Base-by-base conservation (phyloP, 345 rosid species). In the Pistacia atlantica region DNA sequence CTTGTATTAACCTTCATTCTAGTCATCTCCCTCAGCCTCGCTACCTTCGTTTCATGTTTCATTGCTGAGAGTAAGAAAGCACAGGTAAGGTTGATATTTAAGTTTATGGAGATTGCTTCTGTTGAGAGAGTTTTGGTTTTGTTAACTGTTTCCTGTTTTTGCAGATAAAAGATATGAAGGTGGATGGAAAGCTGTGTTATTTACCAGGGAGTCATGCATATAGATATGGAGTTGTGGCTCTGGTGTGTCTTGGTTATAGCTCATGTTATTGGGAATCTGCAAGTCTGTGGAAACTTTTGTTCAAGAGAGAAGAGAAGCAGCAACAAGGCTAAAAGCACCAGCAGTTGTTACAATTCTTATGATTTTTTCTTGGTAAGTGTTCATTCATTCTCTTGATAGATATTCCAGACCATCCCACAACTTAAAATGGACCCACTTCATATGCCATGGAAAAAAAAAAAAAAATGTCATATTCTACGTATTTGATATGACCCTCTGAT, bases 31-130 rank as follows among this genome's bases (percentile, higher is more conserved):
- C 90, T 94, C 22, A 88, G 87, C 74, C 58, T 90, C 8, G 74
- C 83, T 69, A 85, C 95, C 48, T 83, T 87, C 67, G 64, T 83
- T 67, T 86, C 87, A 17, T 91, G 95, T 83, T 31, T 92, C 2
- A 33, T 86, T 25, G 93, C 98, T 6, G 97, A 91, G 82, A 71
- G 81, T 67, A 88, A 86, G 75, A 89, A 80, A 87, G 67, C 90
- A 73, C 84, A 91, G 97, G 97, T 94, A 74, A 14, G 14, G 5
- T 69, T 10, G 17, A 52, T 13, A 10, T 69, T 54, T 17, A 57
- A 5, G 4, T 3, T 22, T 6, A 18, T n/a, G n/a, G n/a, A 42
- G 22, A 69, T 37, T 18, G 2, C 38, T n/a, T 5, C 17, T 68
- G 35, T 49, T 11, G 11, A 38, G 42, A 38, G 42, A 38, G 42